phyloP scores from a whole-genome alignment of 805 yeast species.

The Candida awuae region DNA sequence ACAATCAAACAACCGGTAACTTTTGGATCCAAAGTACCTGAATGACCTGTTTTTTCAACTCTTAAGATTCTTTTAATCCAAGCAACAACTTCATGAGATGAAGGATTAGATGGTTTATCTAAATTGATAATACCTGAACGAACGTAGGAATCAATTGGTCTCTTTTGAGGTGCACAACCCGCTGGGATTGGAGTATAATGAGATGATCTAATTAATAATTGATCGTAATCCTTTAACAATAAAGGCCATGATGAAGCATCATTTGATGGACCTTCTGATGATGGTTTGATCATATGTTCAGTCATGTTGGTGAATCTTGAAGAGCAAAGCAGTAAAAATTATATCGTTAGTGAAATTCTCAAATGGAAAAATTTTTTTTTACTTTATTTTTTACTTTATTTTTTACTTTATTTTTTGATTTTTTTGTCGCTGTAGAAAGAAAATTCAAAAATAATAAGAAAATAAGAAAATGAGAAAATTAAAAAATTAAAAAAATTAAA shows the following conservation, averaged over 20 bases:
- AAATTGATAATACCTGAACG: constrained; percentile 94
- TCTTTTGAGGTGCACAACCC: constrained; percentile 89
- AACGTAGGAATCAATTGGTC: constrained; percentile 85
- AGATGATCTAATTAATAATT: constrained; percentile 87
- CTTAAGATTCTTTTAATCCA: constrained; percentile 96
- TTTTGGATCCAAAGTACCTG: constrained; percentile 95
- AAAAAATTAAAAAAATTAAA: background rate
- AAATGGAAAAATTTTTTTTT: too few relatives aligned
- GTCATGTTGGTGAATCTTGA: constrained; percentile 24
- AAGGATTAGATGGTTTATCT: constrained; percentile 97
- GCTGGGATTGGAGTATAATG: constrained; percentile 97
- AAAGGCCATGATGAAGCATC: constrained; percentile 96
- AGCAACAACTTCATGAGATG: constrained; percentile 98
- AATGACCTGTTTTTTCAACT: constrained; percentile 96
- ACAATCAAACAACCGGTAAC: constrained; percentile 98
- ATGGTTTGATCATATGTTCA: constrained; percentile 76
- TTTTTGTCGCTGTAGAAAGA: too few relatives aligned
- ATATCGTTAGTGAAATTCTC: too few relatives aligned
- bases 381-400: too few relatives aligned
- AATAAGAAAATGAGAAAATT: background rate
- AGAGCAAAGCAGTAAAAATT: too few relatives aligned
- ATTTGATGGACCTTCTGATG: constrained; percentile 62
- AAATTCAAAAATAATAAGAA: background rate
- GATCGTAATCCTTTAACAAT: constrained; percentile 86
- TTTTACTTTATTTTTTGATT: too few relatives aligned